phyloP scores from a whole-genome alignment of 1,284 basidiomycete species.

The Hemileia vastatrix region DNA sequence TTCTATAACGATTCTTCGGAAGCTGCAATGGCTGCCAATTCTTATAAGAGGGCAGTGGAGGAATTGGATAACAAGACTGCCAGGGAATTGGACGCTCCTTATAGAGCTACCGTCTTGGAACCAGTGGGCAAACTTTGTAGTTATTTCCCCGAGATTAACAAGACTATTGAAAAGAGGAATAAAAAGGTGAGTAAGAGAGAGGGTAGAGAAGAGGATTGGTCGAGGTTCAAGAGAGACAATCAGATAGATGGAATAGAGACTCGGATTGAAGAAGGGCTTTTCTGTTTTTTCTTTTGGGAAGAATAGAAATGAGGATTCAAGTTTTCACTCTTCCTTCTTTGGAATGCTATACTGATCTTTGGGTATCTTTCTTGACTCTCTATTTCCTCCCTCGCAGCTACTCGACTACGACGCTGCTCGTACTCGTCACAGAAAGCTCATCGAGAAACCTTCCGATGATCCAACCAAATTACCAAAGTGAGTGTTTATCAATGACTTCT shows the following conservation, averaged over 20 bases:
- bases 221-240: background rate
- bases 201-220: background rate
- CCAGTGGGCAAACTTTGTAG: slow-evolving; percentile 85
- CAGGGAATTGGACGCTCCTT: slow-evolving; percentile 86
- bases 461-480: slow-evolving; percentile 77
- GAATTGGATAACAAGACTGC: slow-evolving; percentile 78
- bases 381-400: slow-evolving; percentile 51
- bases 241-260: background rate
- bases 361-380: background rate
- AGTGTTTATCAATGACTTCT: slow-evolving; percentile 32
- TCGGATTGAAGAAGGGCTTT: too few species aligned
- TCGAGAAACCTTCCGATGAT: slow-evolving; percentile 90
- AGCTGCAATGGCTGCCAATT: slow-evolving; percentile 89
- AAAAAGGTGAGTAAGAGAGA: slow-evolving; percentile 64
- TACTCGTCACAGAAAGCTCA: slow-evolving; percentile 73
- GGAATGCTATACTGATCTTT: background rate
- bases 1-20: slow-evolving; percentile 62
- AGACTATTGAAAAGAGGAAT: slow-evolving; percentile 84
- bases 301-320: background rate
- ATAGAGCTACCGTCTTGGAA: slow-evolving; percentile 86
- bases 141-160: slow-evolving; percentile 89
- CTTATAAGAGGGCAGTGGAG: slow-evolving; percentile 87
- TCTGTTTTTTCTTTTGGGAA: slow-evolving; percentile 5
- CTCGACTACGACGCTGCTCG: slow-evolving; percentile 91
- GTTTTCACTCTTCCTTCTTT: background rate